A percentile compares a stretch with the other conserved stretches of the same genome.
These are phyloP conservation scores for Naegleria gruberi DNA, from an alignment of 208 protist species.

Conservation along the genomic window DNA sequence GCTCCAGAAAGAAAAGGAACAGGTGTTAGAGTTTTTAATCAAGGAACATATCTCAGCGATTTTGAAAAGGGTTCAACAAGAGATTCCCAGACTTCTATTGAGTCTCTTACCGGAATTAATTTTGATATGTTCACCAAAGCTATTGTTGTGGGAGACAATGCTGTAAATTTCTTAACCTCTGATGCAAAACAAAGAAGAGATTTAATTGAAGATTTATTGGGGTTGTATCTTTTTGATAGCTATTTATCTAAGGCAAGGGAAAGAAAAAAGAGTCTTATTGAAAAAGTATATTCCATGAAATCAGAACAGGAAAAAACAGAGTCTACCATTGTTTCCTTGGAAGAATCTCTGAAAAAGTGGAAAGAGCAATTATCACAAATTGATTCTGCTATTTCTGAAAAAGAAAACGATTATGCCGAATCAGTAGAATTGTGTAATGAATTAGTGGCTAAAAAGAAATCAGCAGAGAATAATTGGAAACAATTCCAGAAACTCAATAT, in stretches of 20 bases:
- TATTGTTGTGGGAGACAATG: slow-evolving; percentile 17
- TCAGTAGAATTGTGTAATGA: too few relatives aligned
- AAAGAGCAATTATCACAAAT: background rate
- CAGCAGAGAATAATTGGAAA: background rate
- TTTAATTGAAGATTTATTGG: slow-evolving; percentile 1
- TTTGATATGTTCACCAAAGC: slow-evolving; percentile 17
- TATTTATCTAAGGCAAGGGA: background rate
- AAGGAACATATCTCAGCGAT: background rate
- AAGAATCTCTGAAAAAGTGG: background rate
- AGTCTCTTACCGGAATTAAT: background rate
- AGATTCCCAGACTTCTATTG: background rate
- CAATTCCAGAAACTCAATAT: background rate
- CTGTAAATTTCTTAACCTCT: background rate
- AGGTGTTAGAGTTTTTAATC: background rate
- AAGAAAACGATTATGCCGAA: too few relatives aligned
- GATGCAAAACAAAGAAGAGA: slow-evolving; percentile 1
- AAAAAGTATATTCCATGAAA: background rate
- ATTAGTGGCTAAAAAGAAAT: background rate
- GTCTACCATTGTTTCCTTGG: background rate
- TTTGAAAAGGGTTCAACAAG: background rate
- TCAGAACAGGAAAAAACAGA: background rate
- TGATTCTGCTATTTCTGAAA: too few relatives aligned
- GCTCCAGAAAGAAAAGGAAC: background rate
- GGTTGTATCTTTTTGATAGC: background rate
- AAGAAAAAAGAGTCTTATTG: background rate